Evolutionary conservation across 495 filamentous ascomycete species (phyloP).

Genomic region (Penicillium mononematosum): DNA sequence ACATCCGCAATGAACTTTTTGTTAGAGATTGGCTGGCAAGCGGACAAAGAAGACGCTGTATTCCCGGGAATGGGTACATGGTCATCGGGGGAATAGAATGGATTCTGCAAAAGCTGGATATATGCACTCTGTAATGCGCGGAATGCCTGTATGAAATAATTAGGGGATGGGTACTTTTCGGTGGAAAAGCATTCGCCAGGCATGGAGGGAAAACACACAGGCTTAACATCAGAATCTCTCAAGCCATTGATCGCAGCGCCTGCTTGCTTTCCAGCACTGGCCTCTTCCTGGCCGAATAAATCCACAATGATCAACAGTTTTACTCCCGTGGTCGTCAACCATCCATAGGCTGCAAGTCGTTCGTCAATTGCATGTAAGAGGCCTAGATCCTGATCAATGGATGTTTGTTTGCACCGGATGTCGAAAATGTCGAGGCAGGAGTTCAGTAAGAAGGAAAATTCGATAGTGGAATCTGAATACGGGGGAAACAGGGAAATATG

Average conservation of each 20-base stretch:
- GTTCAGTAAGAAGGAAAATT: constrained; percentile 89
- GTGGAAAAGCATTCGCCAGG: neutral
- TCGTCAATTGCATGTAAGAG: constrained; percentile 92
- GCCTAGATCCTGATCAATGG: constrained; percentile 79
- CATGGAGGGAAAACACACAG: constrained; percentile 49
- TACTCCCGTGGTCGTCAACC: constrained; percentile 94
- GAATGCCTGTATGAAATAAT: constrained; percentile 63
- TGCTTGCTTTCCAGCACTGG: constrained; percentile 28
- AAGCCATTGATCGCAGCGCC: constrained; percentile 53
- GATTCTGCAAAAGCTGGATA: constrained; percentile 84
- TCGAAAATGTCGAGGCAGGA: constrained; percentile 93
- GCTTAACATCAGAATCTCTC: constrained; percentile 78
- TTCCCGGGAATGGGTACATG: constrained; percentile 53
- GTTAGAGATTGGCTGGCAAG: constrained; percentile 70
- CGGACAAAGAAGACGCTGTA: constrained; percentile 30
- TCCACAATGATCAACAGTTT: constrained; percentile 88
- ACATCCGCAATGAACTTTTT: constrained; percentile 79
- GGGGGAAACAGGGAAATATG: constrained; percentile 89
- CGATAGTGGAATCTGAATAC: constrained; percentile 59
- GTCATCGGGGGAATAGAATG: constrained; percentile 90
- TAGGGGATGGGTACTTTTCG: constrained; percentile 8
- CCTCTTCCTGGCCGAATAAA: constrained; percentile 60
- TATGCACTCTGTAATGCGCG: constrained; percentile 88
- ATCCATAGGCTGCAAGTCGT: constrained; percentile 86
- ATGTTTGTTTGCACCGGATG: constrained; percentile 64